Percentiles rank a stretch among this genome's conserved stretches.
Evolutionary conservation across 805 yeast species (phyloP).

Genomic region (Starmerella bacillaris): DNA sequence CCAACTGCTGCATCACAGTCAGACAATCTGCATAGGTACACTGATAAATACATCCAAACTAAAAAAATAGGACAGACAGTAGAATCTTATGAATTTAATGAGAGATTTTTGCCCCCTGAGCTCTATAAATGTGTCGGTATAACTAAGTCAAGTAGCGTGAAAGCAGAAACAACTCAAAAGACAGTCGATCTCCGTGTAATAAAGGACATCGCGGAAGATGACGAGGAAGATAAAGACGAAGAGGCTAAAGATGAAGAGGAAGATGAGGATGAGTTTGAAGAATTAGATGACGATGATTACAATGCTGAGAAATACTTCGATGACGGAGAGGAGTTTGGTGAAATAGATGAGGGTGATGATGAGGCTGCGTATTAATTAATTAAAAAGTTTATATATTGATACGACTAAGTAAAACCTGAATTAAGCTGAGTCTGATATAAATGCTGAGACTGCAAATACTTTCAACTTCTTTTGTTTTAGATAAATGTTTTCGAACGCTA

Average conservation of each 20-base stretch:
- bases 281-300: constrained; percentile 61
- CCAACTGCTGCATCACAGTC: constrained; percentile 12
- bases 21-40: constrained; percentile 66
- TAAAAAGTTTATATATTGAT: too few relatives aligned
- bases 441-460: too few relatives aligned
- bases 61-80: constrained; percentile 53
- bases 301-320: constrained; percentile 68
- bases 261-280: constrained; percentile 44
- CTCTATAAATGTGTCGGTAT: constrained; percentile 54
- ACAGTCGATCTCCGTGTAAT: not conserved
- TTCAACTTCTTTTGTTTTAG: too few relatives aligned
- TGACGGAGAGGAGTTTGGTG: constrained; percentile 39
- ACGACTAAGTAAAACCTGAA: too few relatives aligned
- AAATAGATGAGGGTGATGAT: constrained; percentile 40
- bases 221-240: constrained; percentile 21
- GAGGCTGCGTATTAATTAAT: constrained; percentile 47
- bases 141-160: not conserved
- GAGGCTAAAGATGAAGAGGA: constrained; percentile 26
- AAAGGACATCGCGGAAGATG: constrained; percentile 17
- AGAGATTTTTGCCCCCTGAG: constrained; percentile 61
- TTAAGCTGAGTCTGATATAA: too few relatives aligned
- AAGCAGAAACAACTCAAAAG: not conserved
- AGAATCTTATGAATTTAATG: constrained; percentile 58
- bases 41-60: constrained; percentile 60
- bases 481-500: not conserved